Percentiles rank a stretch among this genome's conserved stretches.
Conservation (phyloP, 805 yeast genomes). For the Sungouiella blattae region DNA sequence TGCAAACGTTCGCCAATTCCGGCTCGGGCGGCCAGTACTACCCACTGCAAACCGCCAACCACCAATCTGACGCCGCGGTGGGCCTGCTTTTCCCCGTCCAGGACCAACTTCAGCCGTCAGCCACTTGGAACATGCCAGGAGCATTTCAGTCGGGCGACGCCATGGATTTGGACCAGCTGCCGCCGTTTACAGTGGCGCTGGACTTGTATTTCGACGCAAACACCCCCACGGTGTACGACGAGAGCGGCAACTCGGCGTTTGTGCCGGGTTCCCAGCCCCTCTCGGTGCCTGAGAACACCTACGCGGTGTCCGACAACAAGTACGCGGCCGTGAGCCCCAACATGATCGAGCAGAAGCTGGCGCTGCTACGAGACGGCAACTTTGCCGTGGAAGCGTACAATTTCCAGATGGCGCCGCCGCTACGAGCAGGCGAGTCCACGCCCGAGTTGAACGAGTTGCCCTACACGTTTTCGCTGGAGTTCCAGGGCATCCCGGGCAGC, state of each 20-base stretch:
- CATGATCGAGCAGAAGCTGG: background rate
- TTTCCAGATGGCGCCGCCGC: constrained; percentile 2
- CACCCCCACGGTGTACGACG: constrained; percentile 2
- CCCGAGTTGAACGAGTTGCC: too few relatives aligned
- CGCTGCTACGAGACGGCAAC: background rate
- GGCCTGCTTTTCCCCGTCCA: background rate
- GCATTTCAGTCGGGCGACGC: constrained; percentile 8
- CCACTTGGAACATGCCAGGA: constrained; percentile 16
- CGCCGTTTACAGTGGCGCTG: constrained; percentile 36
- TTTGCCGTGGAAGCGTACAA: background rate
- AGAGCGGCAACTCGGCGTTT: background rate
- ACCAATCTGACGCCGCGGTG: background rate
- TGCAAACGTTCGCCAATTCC: too few relatives aligned
- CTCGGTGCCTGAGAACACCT: too few relatives aligned
- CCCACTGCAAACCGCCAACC: too few relatives aligned
- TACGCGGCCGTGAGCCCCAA: background rate
- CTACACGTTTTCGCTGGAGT: background rate
- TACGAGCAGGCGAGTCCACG: too few relatives aligned
- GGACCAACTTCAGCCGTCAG: background rate
- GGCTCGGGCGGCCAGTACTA: too few relatives aligned
- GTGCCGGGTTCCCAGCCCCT: background rate
- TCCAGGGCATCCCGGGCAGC: background rate
- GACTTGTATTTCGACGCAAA: constrained; percentile 23
- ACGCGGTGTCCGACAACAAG: too few relatives aligned
- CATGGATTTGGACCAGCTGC: constrained; percentile 38